Percentiles rank a stretch among this genome's conserved stretches.
These are phyloP conservation scores for Aphanocladium album DNA, from an alignment of 2,329 filamentous ascomycete genomes.

Conservation along the genomic window DNA sequence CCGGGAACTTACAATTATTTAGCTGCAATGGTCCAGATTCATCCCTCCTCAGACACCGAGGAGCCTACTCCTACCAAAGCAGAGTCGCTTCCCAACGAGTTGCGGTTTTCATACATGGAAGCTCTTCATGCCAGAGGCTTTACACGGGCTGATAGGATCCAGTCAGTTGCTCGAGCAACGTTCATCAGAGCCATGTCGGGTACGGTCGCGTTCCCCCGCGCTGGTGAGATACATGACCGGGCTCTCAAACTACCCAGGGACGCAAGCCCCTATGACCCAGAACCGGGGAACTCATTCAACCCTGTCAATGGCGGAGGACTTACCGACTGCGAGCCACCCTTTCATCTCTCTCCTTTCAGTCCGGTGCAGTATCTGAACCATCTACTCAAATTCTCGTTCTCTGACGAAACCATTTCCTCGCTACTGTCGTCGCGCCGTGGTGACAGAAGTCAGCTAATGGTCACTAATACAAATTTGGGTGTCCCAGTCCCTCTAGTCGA, in stretches of 20 bases:
- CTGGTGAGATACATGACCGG: not conserved
- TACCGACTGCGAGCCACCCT: slow-evolving; percentile 5
- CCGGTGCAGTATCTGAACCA: slow-evolving; percentile 6
- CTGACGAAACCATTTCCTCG: not conserved
- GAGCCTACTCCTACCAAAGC: too few species aligned
- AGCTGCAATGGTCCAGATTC: too few species aligned
- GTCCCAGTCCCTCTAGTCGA: not conserved
- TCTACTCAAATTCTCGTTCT: not conserved
- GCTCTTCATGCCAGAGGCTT: slow-evolving; percentile 9
- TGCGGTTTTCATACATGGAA: slow-evolving; percentile 12
- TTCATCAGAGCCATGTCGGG: not conserved
- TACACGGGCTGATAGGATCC: not conserved
- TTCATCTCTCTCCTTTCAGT: slow-evolving; percentile 8
- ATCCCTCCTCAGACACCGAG: too few species aligned
- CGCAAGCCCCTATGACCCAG: not conserved
- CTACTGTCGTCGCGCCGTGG: not conserved
- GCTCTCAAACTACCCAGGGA: not conserved
- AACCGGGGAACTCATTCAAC: not conserved
- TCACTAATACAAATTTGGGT: not conserved
- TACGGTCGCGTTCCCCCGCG: slow-evolving; percentile 1
- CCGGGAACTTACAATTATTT: too few species aligned
- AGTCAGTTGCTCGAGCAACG: not conserved
- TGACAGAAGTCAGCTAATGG: not conserved
- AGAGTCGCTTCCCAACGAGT: not conserved
- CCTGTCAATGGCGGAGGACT: not conserved